phyloP scores from a whole-genome alignment of 2,329 filamentous ascomycete species.

The Conoideocrella luteorostrata region DNA sequence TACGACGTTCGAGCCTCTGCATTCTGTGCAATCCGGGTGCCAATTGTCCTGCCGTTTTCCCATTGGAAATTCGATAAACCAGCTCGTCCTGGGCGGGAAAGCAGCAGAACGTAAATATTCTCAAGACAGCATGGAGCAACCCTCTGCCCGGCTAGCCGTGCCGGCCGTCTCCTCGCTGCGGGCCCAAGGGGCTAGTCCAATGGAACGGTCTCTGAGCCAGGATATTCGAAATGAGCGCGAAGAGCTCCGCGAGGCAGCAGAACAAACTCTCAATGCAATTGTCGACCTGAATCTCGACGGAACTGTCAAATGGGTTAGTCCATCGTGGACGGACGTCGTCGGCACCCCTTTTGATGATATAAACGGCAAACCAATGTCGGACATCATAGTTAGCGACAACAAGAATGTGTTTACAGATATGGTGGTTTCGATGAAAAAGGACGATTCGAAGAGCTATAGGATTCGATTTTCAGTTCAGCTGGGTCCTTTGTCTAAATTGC shows the following conservation, averaged over 20 bases:
- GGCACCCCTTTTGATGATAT: slow-evolving; percentile 70
- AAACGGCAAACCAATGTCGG: slow-evolving; percentile 69
- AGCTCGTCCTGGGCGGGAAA: too few species aligned
- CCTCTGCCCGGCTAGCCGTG: slow-evolving; percentile 37
- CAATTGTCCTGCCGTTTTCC: neutral
- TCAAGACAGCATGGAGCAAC: slow-evolving; percentile 33
- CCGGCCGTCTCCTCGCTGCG: slow-evolving; percentile 48
- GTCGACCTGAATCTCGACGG: slow-evolving; percentile 88
- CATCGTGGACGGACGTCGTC: slow-evolving; percentile 90
- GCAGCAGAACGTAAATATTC: neutral
- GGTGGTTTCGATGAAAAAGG: slow-evolving; percentile 81
- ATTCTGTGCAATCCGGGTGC: neutral
- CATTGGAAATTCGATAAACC: too few species aligned
- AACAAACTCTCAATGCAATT: slow-evolving; percentile 94
- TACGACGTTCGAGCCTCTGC: neutral
- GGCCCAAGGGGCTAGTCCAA: slow-evolving; percentile 40
- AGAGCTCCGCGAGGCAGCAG: slow-evolving; percentile 89
- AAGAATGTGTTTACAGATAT: slow-evolving; percentile 74
- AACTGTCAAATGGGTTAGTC: slow-evolving; percentile 90
- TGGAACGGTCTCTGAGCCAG: slow-evolving; percentile 69
- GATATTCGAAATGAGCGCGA: slow-evolving; percentile 90
- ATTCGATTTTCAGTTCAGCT: slow-evolving; percentile 72
- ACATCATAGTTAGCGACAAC: slow-evolving; percentile 73
- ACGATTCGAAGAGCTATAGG: slow-evolving; percentile 88
- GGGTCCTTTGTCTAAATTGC: slow-evolving; percentile 62